Base-by-base conservation (phyloP, 2,329 filamentous ascomycete species). In the Fusarium oxysporum region DNA sequence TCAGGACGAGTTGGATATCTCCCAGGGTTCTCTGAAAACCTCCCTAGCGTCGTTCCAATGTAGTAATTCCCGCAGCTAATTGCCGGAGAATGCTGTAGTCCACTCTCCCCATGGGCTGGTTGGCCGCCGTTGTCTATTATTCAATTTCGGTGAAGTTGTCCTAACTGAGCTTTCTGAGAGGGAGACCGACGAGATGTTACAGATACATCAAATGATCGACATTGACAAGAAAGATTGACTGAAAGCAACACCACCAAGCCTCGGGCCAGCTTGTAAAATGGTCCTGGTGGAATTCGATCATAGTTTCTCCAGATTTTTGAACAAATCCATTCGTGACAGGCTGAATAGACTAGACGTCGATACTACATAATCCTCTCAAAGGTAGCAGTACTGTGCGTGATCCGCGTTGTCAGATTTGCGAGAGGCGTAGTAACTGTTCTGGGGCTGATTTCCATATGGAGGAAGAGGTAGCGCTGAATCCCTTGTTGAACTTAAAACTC, bases 1-100 rank as follows among this genome's bases (percentile, higher is more conserved):
- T 65, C 64, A 58, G 65, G 51, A 64, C 65, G 57, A 72, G 44
- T 57, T 69, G 67, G 67, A 71, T 59, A 72, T 71, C 61, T 57
- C 56, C 30, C 47, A 54, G 62, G 57, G 54, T 37, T 50, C 41
- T 28, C 35, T 45, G 50, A 61, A 50, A 55, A 51, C 14, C 32
- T 62, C 60, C 60, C 56, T 68, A 48, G 68, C 47, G 45, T 53
- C 37, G 32, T 23, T 28, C 25, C 19, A 28, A 37, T 13, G 40
- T 19, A 50, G 38, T 58, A 50, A 73, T 71, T 71, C 58, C 70
- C 66, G 54, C 37, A 40, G 44, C 23, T 72, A 56, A 64, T 72
- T 70, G 45, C 57, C 57, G 51, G 43, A n/a, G 12, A 69, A 32
- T 35, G 40, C 32, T 21, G 51, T 17, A n/a, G 38, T 25, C 11